Evolutionary conservation across 345 rosid species (phyloP).

Genomic region (Linum tenue): DNA sequence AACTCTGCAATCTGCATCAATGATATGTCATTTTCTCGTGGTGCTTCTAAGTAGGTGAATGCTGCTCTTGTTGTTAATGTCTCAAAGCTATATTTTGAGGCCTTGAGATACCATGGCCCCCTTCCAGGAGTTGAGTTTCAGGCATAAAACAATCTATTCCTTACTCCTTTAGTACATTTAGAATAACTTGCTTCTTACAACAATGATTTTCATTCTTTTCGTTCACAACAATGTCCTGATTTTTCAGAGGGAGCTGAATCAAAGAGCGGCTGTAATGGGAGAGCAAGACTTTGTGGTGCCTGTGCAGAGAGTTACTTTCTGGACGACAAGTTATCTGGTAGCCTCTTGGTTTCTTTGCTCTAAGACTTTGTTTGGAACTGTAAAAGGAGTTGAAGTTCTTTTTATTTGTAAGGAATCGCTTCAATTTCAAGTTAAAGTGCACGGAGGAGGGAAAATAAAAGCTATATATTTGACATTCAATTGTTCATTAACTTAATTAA

Average conservation of each 20-base stretch:
- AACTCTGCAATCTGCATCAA: constrained; percentile 89
- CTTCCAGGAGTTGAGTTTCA: constrained; percentile 90
- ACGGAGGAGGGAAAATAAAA: neutral
- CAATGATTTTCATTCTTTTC: no score
- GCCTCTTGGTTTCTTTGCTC: neutral
- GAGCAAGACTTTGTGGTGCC: constrained; percentile 79
- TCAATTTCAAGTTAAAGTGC: no score
- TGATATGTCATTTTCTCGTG: constrained; percentile 95
- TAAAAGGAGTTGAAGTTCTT: no score
- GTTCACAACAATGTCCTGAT: constrained; percentile 2
- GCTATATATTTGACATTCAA: neutral
- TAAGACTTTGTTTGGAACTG: no score
- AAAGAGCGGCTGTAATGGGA: constrained; percentile 78
- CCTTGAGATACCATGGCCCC: constrained; percentile 60
- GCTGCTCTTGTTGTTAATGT: constrained; percentile 83
- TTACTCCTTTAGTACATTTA: neutral
- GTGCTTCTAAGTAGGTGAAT: constrained; percentile 93
- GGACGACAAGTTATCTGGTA: constrained; percentile 69
- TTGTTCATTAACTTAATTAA: constrained; percentile 5
- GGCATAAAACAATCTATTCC: constrained; percentile 29
- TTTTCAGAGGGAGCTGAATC: constrained; percentile 77
- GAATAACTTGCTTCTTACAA: no score
- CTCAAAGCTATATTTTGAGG: constrained; percentile 57
- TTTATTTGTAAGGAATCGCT: no score
- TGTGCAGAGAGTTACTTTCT: constrained; percentile 82